A percentile compares a stretch with the other conserved stretches of the same genome.
Conservation (phyloP, 345 rosid genomes). For the Aquilaria malaccensis region DNA sequence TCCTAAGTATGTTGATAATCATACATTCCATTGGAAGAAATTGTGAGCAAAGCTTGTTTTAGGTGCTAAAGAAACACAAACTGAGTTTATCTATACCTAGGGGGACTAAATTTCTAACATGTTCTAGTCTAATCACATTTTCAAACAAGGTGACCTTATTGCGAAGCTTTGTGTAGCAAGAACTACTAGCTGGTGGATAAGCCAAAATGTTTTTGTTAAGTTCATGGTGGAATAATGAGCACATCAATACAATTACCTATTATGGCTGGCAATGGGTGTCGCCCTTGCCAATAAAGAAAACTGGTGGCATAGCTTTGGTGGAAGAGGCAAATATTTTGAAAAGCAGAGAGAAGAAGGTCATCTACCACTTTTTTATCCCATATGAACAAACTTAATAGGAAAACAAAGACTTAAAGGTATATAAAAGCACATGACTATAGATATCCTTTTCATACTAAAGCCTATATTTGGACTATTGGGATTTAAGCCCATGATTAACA, state of each 20-base stretch:
- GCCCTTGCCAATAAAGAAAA: too few relatives aligned
- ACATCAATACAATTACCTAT: conserved; percentile 71
- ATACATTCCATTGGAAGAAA: conserved; percentile 84
- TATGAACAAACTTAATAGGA: too few relatives aligned
- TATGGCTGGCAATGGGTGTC: too few relatives aligned
- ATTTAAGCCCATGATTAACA: too few relatives aligned
- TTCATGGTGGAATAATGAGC: conserved; percentile 85
- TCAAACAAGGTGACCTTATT: conserved; percentile 79
- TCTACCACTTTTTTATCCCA: too few relatives aligned
- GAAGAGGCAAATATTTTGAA: too few relatives aligned
- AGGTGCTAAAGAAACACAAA: conserved; percentile 51
- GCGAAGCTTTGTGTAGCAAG: conserved; percentile 82
- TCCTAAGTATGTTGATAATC: conserved; percentile 96
- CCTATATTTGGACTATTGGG: too few relatives aligned
- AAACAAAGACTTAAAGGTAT: too few relatives aligned
- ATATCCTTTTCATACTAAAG: too few relatives aligned
- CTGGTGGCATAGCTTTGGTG: too few relatives aligned
- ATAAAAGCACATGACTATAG: too few relatives aligned
- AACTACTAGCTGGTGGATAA: conserved; percentile 65
- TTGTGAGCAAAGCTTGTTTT: conserved; percentile 78
- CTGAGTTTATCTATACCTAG: conserved; percentile 68
- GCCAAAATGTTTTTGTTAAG: conserved; percentile 81
- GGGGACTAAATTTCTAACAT: conserved; percentile 72
- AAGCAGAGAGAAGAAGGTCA: too few relatives aligned
- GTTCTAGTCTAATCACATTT: conserved; percentile 69